These are phyloP conservation scores for Fusarium poae DNA, from an alignment of 2,329 filamentous ascomycete genomes.

Conservation along the genomic window DNA sequence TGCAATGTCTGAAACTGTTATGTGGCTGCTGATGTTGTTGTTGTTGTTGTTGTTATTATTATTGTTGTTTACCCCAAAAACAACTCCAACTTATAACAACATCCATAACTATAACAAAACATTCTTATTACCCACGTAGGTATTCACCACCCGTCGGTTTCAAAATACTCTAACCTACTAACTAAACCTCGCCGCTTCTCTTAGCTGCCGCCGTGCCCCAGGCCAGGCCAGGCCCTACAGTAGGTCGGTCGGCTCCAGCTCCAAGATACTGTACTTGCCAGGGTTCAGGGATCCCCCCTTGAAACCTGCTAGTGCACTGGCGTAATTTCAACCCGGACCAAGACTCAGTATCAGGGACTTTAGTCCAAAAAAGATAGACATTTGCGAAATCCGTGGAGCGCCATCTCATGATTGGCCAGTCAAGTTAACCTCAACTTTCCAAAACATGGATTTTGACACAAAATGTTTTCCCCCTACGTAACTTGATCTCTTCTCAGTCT, in stretches of 20 bases:
- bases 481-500: slow-evolving; percentile 11
- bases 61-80: slow-evolving; percentile 4
- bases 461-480: slow-evolving; percentile 12
- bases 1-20: slow-evolving; percentile 1
- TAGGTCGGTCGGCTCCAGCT: background rate
- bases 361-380: slow-evolving; percentile 37
- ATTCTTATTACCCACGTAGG: slow-evolving; percentile 12
- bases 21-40: background rate
- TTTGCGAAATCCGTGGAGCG: slow-evolving; percentile 25
- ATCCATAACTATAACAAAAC: slow-evolving; percentile 10
- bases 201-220: slow-evolving; percentile 42
- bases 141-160: slow-evolving; percentile 27
- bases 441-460: slow-evolving; percentile 24
- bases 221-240: slow-evolving; percentile 1
- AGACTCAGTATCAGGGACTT: slow-evolving; percentile 59
- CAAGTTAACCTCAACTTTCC: slow-evolving; percentile 19
- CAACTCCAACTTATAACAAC: slow-evolving; percentile 2
- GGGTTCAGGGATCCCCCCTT: slow-evolving; percentile 58
- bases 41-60: background rate
- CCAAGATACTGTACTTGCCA: slow-evolving; percentile 3
- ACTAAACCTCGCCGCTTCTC: slow-evolving; percentile 41
- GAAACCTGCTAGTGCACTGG: slow-evolving; percentile 66
- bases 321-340: slow-evolving; percentile 58
- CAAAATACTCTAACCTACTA: slow-evolving; percentile 22
- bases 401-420: slow-evolving; percentile 32